phyloP scores from a whole-genome alignment of 257 asterid species.

The Solanum gracilifrons region DNA sequence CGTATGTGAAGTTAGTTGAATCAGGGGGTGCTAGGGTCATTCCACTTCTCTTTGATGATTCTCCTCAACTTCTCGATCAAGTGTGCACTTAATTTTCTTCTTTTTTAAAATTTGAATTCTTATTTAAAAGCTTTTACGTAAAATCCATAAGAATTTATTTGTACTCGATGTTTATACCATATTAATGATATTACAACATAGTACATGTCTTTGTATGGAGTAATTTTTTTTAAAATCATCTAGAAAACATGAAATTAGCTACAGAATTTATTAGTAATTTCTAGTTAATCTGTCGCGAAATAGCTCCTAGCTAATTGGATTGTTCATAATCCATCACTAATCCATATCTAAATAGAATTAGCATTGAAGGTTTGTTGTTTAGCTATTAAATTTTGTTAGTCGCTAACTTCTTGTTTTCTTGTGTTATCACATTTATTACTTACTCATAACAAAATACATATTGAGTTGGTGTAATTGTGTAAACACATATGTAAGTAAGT shows the following conservation, averaged over 20 bases:
- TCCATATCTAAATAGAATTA: background rate
- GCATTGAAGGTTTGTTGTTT: background rate
- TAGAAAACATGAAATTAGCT: background rate
- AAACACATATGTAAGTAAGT: background rate
- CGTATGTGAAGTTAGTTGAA: conserved; percentile 84
- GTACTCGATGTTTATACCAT: no score
- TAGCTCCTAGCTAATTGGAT: background rate
- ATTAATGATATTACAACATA: background rate
- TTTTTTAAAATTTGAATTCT: background rate
- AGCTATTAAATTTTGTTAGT: background rate
- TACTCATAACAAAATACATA: background rate
- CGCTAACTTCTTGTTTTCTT: background rate
- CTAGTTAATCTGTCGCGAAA: no score
- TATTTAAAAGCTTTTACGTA: background rate
- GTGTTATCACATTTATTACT: background rate
- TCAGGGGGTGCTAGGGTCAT: conserved; percentile 91
- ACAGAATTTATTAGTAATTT: rapidly evolving
- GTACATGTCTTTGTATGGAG: background rate
- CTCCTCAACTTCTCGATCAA: conserved; percentile 35
- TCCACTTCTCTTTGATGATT: conserved; percentile 79
- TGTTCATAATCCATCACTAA: background rate
- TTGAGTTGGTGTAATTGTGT: background rate
- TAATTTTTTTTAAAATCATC: background rate
- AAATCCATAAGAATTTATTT: no score
- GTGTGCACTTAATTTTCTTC: conserved; percentile 6